Evolutionary conservation across 352 stramenopile species (phyloP), one percentile per base, ranked within the genome.

Genomic region (Pythium aristosporum): DNA sequence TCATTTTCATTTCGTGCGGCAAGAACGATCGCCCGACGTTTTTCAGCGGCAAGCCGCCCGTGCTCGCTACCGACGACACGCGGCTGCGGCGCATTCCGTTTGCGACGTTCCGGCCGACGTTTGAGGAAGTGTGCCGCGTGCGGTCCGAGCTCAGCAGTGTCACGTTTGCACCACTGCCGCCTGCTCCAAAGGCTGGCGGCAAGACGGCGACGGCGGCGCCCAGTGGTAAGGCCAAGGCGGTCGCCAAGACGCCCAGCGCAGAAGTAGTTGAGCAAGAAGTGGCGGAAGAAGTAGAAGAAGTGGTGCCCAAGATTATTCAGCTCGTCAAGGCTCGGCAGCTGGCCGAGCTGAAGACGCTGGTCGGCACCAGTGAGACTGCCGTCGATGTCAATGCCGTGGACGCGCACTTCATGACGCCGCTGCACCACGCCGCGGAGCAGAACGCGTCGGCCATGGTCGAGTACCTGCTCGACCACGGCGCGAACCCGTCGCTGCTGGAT

Each of bases 401-500:
- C 52, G 62, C 51, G 8, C 79, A 76, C 43, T 82, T 80, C 55
- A 92, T 92, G 80, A 91, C 86, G n/a, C 75, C 87, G 16, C 68
- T 94, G 44, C 87, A 95, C 39, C 76, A 93, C 53, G 82, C 82
- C 39, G 76, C 75, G 21, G 74, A 85, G 25, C 75, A 77, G 18
- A 79, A 85, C 21, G 66, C 71, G 20, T 60, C 69, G 36, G 59
- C 65, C 12, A 77, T 82, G n/a, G 80, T 85, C 34, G 72, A 82
- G 32, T 81, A 92, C 25, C 61, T 98, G 13, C 64, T 98, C 11
- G 69, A 95, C 6, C 76, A 85, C 44, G 82, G 85, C 20, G 93
- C 93, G 20, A 87, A 98, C 65, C 93, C 93, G 25, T 88, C 79
- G 34, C 64, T 87, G 12, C 44, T 97, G 21, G 95, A 98, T 51